phyloP scores from a whole-genome alignment of 2,329 filamentous ascomycete species.

The Aspergillus uvarum region DNA sequence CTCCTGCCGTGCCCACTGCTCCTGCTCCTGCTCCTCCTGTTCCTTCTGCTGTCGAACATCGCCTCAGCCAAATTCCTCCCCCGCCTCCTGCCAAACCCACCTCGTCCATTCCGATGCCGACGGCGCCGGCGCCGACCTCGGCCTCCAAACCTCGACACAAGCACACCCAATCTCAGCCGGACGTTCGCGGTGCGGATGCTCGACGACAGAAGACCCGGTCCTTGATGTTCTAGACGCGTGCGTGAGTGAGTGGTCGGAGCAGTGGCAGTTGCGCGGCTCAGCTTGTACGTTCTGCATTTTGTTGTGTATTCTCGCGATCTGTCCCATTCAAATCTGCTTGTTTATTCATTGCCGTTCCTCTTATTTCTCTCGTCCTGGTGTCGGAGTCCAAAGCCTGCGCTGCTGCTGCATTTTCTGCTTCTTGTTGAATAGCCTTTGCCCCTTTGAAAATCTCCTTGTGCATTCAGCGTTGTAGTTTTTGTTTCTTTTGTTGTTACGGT shows the following conservation, averaged over 20 bases:
- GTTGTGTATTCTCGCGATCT: not conserved
- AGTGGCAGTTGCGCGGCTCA: not conserved
- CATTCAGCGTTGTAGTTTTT: conserved; percentile 8
- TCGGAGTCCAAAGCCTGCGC: conserved; percentile 11
- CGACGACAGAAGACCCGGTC: conserved; percentile 45
- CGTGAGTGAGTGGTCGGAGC: not conserved
- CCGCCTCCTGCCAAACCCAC: conserved; percentile 27
- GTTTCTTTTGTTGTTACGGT: not conserved
- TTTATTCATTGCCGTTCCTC: conserved; percentile 5
- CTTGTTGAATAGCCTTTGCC: conserved; percentile 5
- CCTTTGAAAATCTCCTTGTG: not conserved
- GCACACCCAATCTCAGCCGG: conserved; percentile 43
- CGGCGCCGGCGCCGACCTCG: conserved; percentile 31
- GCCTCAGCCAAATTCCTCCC: conserved; percentile 22
- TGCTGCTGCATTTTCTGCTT: conserved; percentile 5
- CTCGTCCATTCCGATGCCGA: conserved; percentile 23
- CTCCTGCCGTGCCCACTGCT: not conserved
- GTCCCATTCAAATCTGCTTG: not conserved
- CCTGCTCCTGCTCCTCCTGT: not conserved
- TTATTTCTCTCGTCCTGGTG: conserved; percentile 9
- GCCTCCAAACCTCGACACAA: conserved; percentile 37
- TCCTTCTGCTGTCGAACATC: conserved; percentile 24
- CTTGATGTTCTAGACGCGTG: conserved; percentile 38
- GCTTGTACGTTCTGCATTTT: not conserved
- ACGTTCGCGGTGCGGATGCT: conserved; percentile 35